Base-by-base conservation (phyloP, 2,329 filamentous ascomycete species). In the Colletotrichum scovillei region DNA sequence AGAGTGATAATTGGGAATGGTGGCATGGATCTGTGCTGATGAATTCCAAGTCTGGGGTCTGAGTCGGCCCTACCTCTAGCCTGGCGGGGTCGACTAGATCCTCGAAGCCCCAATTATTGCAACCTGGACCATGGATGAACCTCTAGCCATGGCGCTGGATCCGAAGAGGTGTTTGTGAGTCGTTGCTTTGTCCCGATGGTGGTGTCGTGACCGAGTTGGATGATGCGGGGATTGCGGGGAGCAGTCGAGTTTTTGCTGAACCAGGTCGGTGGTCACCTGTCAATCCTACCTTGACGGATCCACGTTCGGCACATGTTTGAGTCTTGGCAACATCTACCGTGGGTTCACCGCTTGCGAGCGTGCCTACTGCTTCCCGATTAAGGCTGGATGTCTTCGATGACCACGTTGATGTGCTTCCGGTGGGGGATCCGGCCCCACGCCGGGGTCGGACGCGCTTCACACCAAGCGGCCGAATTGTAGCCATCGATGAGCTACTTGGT, bases 231-330 rank as follows among this genome's bases (percentile, higher is more conserved):
- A 60, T 56, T 49, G 60, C 59, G 32, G 60, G 55, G 53, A 22
- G 46, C 5, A 30, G 26, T 12, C 30, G 38, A 42, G 16, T 24
- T 28, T 52, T 64, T n/a, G 19, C 38, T 55, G 24, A 55, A 69
- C 66, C 59, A 12, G 70, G 70, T 73, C 28, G 59, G n/a, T 70
- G 70, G 66, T 70, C 70, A 73, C 55, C 70, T 70, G 70, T 65
- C 53, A 60, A 19, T 28, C 55, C 28, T 19, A 59, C 26, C 30
- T 56, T 11, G 9, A 59, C 60, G 66, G 66, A 59, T 64, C 59
- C 42, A 35, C 55, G 66, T 69, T 73, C 55, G 66, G 65, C 66
- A 73, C 35, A n/a, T 64, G 53, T 65, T 35, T 42, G 5, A 38
- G 22, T 22, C 66, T 70, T 73, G 66, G 70, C 70, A 35, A 53